Evolutionary conservation across 805 yeast species (phyloP), one percentile per base, ranked within the genome.

Genomic region (Starmera pachycereana): DNA sequence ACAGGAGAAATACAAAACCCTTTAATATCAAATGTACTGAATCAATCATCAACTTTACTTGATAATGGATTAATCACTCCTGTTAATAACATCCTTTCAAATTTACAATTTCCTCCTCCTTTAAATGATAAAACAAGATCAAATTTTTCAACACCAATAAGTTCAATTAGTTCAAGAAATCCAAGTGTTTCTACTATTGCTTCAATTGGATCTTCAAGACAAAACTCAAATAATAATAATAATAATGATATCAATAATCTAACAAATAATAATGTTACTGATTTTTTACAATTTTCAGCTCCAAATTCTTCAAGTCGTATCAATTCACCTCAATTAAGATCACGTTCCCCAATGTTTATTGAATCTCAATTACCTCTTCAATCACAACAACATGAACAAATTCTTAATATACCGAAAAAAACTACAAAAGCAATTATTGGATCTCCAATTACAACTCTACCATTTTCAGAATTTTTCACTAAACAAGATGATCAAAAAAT

Each of bases 401-500:
- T 28, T 28, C 3, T 12, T 12, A 12, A 12, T 7, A 4, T 29
- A 29, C 12, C n/a, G n/a, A 61, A 68, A 14, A 65, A 61, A 47
- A 49, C 55, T 18, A 43, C 62, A 12, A 73, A 80, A 55, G 67
- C 80, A 11, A 61, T 76, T 3, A 76, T 78, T 33, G 71, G 75
- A 14, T 61, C 76, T 18, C 77, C 70, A 37, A 75, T 80, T 2
- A 82, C 85, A 1, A 77, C 79, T 13, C 79, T 79, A 1, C 90
- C 90, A 22, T 83, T 83, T 50, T 80, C 80, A 28, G 78, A 82
- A 47, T 83, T 76, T 56, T 66, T 84, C 43, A 73, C 75, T 40
- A 78, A 77, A 51, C 62, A 79, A 51, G 92, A 86, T 56, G 95
- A 86, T 56, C 83, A 80, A 35, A 89, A 88, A 54, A 69, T 86